A percentile compares a stretch with the other conserved stretches of the same genome.
Evolutionary conservation across 208 protist species (phyloP).

Genomic region (Trypanosoma cruzi): DNA sequence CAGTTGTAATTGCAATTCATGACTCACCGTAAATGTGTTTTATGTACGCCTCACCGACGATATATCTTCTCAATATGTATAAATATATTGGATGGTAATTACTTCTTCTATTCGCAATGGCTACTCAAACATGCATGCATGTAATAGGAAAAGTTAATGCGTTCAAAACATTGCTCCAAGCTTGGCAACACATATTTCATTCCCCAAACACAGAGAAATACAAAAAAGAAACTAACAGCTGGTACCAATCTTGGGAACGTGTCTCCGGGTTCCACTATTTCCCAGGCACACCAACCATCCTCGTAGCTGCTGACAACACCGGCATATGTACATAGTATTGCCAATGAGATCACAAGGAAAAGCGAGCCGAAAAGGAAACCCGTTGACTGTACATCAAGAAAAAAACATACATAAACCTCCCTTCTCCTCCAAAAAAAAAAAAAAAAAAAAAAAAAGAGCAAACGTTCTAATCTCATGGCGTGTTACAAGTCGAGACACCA

Average conservation of each 20-base stretch:
- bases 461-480: background rate
- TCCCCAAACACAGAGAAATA: background rate
- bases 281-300: background rate
- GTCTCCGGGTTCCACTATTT: no score
- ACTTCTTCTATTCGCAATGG: background rate
- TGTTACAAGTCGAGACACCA: background rate
- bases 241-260: no score
- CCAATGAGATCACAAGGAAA: background rate
- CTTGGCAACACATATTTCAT: background rate
- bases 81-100: background rate
- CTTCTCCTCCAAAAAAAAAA: no score
- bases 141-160: background rate
- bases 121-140: background rate
- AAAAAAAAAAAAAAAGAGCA: conserved; percentile 19
- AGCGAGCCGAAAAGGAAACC: background rate
- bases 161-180: background rate
- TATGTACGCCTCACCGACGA: background rate
- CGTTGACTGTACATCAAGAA: conserved; percentile 6
- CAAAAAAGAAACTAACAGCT: no score
- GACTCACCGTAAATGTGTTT: background rate
- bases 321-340: background rate
- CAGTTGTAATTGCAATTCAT: conserved; percentile 17
- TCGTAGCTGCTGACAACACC: background rate
- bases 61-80: background rate
- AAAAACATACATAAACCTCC: background rate